Conservation (phyloP, 2,329 filamentous ascomycete genomes). For the Davidsoniella australis region DNA sequence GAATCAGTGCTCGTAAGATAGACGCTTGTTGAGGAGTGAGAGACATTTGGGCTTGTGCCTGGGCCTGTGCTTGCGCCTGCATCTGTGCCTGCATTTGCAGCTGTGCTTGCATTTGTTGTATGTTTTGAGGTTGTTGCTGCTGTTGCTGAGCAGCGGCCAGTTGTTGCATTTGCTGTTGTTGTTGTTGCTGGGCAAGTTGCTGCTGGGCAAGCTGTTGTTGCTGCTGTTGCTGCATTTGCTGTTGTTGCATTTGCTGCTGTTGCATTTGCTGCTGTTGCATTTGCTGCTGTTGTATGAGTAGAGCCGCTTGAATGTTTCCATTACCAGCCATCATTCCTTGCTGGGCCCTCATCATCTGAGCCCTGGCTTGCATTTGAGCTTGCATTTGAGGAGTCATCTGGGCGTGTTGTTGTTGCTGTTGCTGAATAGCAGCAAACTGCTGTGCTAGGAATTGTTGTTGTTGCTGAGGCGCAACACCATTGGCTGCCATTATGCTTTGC, state of each 20-base stretch:
- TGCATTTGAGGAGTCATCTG: slow-evolving; percentile 14
- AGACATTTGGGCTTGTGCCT: slow-evolving; percentile 15
- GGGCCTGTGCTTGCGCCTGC: slow-evolving; percentile 19
- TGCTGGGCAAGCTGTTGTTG: slow-evolving; percentile 18
- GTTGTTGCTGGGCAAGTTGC: slow-evolving; percentile 19
- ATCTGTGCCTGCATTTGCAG: slow-evolving; percentile 20
- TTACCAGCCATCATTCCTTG: slow-evolving; percentile 7
- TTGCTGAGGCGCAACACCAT: slow-evolving; percentile 12
- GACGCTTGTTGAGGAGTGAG: slow-evolving; percentile 17
- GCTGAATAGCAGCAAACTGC: slow-evolving; percentile 2
- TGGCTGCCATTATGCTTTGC: background rate
- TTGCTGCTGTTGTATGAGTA: slow-evolving; percentile 21
- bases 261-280: slow-evolving; percentile 21
- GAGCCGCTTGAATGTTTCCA: slow-evolving; percentile 13
- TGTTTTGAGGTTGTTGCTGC: no score
- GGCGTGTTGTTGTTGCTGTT: slow-evolving; percentile 13
- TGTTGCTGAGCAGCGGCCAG: slow-evolving; percentile 17
- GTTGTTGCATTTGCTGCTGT: slow-evolving; percentile 17
- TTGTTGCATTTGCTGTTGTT: slow-evolving; percentile 26
- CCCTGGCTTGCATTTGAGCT: background rate
- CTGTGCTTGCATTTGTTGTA: slow-evolving; percentile 11
- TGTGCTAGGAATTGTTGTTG: slow-evolving; percentile 12
- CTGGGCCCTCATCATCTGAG: background rate
- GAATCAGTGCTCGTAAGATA: background rate
- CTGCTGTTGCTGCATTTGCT: slow-evolving; percentile 18